Base-by-base conservation (phyloP, 2,329 filamentous ascomycete species). In the Atkinsonella texensis region DNA sequence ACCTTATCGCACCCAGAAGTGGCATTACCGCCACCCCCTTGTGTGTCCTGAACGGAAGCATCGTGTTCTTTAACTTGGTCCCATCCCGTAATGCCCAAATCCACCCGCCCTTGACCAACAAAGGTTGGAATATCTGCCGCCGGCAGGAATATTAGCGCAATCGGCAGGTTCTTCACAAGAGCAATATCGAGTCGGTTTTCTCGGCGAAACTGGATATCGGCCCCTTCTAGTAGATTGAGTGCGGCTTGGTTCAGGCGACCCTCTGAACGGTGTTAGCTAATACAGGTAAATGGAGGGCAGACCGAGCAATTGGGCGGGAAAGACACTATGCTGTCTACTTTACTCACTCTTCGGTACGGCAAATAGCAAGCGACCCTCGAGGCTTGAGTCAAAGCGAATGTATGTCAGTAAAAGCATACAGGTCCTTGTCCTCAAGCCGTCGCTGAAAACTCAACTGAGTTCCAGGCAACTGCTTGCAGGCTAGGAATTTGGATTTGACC, bases 61-160 rank as follows among this genome's bases (percentile, higher is more conserved):
- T 90, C 87, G 71, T 96, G 87, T 70, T 97, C 91, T 55, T 85
- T 84, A 47, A 97, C 89, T 64, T 95, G 89, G 66, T 98, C 93
- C 62, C 82, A 81, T 48, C 93, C 93, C 0, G 93, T 97, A 65
- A 98, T 98, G 56, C 93, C 93, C 15, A 98, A 76, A 64, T 95
- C 90, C 46, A 95, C 89, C 56, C 85, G 84, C 53, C 93, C 93
- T 71, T 97, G 90, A 52, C 91, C 91, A 46, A 98, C 90, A 65
- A 97, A 97, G 40, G 89, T 95, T 5, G 93, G 93, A 64, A 98
- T 98, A 67, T 98, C 93, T 59, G 89, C 90, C 39, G 91, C 93
- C 32, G 93, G 93, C 28, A 98, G 85, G 75, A 98, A 98, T 65
- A 98, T 84, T 54, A 98, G 86, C 15, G 93, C 93, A 61, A 98